phyloP scores from a whole-genome alignment of 495 filamentous ascomycete species.

The Aspergillus affinis region DNA sequence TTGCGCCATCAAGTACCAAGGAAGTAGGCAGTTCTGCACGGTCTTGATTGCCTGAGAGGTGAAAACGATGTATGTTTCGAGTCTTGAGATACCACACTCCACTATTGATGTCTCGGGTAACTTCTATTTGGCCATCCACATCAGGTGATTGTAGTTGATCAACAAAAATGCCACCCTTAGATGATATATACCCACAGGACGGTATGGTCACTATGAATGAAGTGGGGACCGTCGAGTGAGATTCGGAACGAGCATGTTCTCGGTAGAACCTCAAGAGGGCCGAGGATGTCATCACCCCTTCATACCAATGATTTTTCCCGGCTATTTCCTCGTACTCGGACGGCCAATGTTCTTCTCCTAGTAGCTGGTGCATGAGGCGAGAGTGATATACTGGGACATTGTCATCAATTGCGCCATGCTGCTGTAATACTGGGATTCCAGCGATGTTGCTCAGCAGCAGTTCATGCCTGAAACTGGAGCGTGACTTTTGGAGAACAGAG shows the following conservation, averaged over 20 bases:
- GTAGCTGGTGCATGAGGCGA: slow-evolving; percentile 48
- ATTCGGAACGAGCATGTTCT: not conserved
- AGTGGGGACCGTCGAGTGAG: slow-evolving; percentile 20
- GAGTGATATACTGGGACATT: slow-evolving; percentile 62
- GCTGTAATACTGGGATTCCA: slow-evolving; percentile 55
- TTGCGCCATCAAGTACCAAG: slow-evolving; percentile 26
- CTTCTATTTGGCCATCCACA: slow-evolving; percentile 39
- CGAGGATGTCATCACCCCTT: slow-evolving; percentile 45
- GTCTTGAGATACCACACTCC: slow-evolving; percentile 35
- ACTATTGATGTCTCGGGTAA: slow-evolving; percentile 17
- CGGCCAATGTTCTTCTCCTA: slow-evolving; percentile 37
- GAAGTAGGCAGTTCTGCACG: slow-evolving; percentile 12
- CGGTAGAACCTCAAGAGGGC: slow-evolving; percentile 45
- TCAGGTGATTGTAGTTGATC: slow-evolving; percentile 48
- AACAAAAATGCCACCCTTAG: slow-evolving; percentile 50
- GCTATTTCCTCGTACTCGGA: slow-evolving; percentile 53
- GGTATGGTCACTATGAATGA: slow-evolving; percentile 48
- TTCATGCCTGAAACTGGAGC: slow-evolving; percentile 56
- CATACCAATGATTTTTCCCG: slow-evolving; percentile 54
- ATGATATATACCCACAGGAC: slow-evolving; percentile 49
- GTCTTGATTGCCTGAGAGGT: slow-evolving; percentile 21
- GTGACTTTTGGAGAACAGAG: slow-evolving; percentile 42
- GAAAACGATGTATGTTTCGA: slow-evolving; percentile 40
- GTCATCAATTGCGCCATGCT: slow-evolving; percentile 56
- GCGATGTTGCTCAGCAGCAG: slow-evolving; percentile 49